These are phyloP conservation scores for Lachnellula cervina DNA, from an alignment of 2,329 filamentous ascomycete species.

Conservation along the genomic window DNA sequence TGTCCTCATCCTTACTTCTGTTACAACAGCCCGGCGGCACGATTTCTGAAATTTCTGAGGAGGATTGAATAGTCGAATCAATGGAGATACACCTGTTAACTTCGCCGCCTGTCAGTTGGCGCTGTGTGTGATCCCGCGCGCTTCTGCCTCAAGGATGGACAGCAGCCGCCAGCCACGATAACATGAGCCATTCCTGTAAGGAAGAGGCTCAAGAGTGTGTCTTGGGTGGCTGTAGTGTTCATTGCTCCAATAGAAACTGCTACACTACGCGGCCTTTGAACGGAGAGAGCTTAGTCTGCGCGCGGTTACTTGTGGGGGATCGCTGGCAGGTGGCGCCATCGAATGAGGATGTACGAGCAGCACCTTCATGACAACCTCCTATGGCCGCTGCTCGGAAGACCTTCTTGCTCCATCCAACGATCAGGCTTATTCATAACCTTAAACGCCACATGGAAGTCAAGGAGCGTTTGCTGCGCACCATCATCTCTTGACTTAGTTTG, in stretches of 20 bases:
- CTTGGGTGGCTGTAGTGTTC: constrained; percentile 22
- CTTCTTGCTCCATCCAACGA: constrained; percentile 7
- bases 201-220: constrained; percentile 22
- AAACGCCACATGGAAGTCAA: constrained; percentile 7
- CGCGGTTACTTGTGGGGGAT: constrained; percentile 14
- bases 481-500: constrained; percentile 1
- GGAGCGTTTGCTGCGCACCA: not conserved
- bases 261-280: not conserved
- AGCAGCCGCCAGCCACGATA: constrained; percentile 22
- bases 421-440: constrained; percentile 2
- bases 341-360: constrained; percentile 7
- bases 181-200: constrained; percentile 14
- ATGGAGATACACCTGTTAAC: constrained; percentile 8
- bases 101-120: constrained; percentile 4
- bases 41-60: constrained; percentile 4
- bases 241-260: constrained; percentile 13
- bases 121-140: constrained; percentile 22
- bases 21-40: constrained; percentile 23
- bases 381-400: constrained; percentile 1
- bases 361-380: constrained; percentile 5
- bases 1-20: constrained; percentile 12
- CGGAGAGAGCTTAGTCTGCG: constrained; percentile 14
- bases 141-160: constrained; percentile 11
- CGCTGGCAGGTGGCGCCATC: not conserved
- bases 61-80: constrained; percentile 17